These are phyloP conservation scores for Nakazawaea populi DNA, from an alignment of 805 yeast species.

Conservation along the genomic window DNA sequence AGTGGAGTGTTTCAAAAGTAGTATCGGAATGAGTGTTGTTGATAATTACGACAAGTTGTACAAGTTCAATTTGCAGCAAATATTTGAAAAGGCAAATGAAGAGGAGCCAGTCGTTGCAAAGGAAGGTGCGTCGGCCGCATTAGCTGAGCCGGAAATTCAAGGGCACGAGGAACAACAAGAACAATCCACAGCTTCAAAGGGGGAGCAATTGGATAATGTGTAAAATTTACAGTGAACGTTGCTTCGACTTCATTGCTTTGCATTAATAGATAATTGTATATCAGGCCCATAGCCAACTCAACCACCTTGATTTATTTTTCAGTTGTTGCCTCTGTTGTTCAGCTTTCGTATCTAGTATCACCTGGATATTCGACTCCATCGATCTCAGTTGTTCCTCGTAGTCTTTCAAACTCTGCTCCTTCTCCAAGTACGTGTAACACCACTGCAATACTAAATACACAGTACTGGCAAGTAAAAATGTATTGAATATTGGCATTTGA, in stretches of 20 bases:
- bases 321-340: not conserved
- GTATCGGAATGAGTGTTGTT: conserved; percentile 83
- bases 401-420: conserved; percentile 20
- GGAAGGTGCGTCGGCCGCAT: not conserved
- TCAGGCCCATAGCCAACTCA: conserved; percentile 7
- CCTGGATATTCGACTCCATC: conserved; percentile 22
- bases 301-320: conserved; percentile 1
- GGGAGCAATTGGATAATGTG: too few relatives aligned
- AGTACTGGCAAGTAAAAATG: conserved; percentile 24
- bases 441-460: conserved; percentile 26
- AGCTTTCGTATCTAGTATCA: conserved; percentile 16
- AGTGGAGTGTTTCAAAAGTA: conserved; percentile 84
- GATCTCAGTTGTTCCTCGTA: conserved; percentile 18
- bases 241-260: not conserved
- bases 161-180: not conserved
- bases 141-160: not conserved
- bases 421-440: conserved; percentile 25
- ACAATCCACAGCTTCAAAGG: not conserved
- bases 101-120: not conserved
- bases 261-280: not conserved
- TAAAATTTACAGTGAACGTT: not conserved
- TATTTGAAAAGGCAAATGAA: conserved; percentile 43
- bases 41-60: conserved; percentile 54
- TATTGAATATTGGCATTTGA: conserved; percentile 25
- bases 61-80: conserved; percentile 78